These are phyloP conservation scores for Colletotrichum liriopes DNA, from an alignment of 2,329 filamentous ascomycete genomes.

Conservation along the genomic window DNA sequence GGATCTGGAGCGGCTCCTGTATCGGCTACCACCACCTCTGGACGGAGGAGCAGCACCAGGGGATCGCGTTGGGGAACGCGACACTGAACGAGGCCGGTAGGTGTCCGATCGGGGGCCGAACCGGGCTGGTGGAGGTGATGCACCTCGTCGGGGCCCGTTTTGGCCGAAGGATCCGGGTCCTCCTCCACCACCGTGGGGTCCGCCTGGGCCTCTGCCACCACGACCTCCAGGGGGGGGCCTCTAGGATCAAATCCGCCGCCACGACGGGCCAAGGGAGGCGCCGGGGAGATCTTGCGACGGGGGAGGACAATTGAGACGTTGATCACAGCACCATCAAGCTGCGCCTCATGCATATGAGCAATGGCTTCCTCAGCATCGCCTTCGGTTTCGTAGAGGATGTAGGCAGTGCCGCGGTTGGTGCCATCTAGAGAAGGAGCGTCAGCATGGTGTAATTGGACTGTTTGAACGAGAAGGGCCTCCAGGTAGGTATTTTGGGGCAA, in stretches of 20 bases:
- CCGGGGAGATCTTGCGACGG: conserved; percentile 84
- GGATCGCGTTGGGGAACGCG: conserved; percentile 63
- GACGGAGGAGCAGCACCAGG: conserved; percentile 52
- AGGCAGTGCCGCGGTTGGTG: conserved; percentile 93
- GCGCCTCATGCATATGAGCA: conserved; percentile 98
- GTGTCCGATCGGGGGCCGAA: conserved; percentile 66
- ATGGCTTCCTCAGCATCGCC: conserved; percentile 90
- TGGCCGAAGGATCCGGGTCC: conserved; percentile 53
- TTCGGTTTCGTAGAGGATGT: conserved; percentile 86
- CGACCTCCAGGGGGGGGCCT: conserved; percentile 57
- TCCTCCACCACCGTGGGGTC: conserved; percentile 52
- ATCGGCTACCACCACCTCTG: conserved; percentile 54
- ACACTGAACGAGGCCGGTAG: conserved; percentile 74
- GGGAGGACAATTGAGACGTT: conserved; percentile 92
- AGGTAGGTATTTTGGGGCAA: background rate
- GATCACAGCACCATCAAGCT: conserved; percentile 86
- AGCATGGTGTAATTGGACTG: conserved; percentile 23
- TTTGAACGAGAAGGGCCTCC: conserved; percentile 2
- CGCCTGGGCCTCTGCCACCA: conserved; percentile 43
- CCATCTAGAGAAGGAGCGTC: conserved; percentile 70
- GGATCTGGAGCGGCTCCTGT: conserved; percentile 63
- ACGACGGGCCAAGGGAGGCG: conserved; percentile 80
- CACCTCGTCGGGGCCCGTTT: conserved; percentile 56
- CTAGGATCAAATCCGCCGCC: conserved; percentile 73
- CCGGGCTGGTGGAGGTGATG: conserved; percentile 54